These are phyloP conservation scores for Leptoxyphium fumago DNA, from an alignment of 2,329 filamentous ascomycete species.

Conservation along the genomic window DNA sequence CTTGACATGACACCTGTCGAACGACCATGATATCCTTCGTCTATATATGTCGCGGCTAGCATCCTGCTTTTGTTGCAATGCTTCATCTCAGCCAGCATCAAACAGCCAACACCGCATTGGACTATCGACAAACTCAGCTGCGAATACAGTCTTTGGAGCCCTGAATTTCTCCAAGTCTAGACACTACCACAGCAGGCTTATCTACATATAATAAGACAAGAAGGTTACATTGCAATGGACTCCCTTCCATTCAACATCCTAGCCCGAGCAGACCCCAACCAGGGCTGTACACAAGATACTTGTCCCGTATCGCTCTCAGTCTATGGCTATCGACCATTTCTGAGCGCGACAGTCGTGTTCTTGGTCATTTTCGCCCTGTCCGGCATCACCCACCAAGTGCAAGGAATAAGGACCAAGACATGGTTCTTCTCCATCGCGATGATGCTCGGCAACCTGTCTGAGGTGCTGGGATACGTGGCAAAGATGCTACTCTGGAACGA, in stretches of 20 bases:
- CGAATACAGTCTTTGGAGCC: not conserved
- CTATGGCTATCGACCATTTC: conserved; percentile 22
- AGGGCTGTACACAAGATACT: conserved; percentile 15
- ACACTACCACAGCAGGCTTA: not conserved
- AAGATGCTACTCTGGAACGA: conserved; percentile 27
- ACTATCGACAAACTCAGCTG: not conserved
- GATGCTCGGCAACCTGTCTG: conserved; percentile 27
- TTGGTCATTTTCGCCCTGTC: conserved; percentile 22
- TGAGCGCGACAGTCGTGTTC: conserved; percentile 26
- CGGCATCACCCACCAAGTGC: conserved; percentile 15
- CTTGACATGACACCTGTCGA: not conserved
- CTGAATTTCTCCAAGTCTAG: not conserved
- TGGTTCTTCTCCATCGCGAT: conserved; percentile 28
- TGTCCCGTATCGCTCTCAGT: conserved; percentile 12
- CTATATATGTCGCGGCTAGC: not conserved
- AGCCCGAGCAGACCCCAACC: conserved; percentile 11
- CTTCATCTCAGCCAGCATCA: not conserved
- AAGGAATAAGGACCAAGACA: conserved; percentile 20
- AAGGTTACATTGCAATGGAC: conserved; percentile 2
- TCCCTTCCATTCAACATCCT: conserved; percentile 4
- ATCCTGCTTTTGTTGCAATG: not conserved
- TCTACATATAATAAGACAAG: not conserved
- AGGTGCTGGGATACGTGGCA: conserved; percentile 29
- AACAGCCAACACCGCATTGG: no score
- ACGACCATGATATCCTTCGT: not conserved